Evolutionary conservation across 2,329 filamentous ascomycete genomes (phyloP), one percentile per base, ranked within the genome.

Genomic region (Cytospora schulzeri): DNA sequence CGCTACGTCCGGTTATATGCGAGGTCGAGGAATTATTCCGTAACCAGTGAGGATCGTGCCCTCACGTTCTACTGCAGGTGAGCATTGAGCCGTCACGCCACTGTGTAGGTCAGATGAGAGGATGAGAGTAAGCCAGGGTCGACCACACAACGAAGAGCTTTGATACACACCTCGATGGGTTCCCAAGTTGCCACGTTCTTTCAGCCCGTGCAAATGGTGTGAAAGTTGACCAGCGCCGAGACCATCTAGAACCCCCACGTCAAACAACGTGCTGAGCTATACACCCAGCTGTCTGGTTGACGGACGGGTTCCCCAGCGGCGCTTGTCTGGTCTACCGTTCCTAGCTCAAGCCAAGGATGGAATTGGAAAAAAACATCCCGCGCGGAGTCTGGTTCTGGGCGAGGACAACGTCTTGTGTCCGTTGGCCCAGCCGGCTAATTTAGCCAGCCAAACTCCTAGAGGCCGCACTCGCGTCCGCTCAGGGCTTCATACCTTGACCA

Each of bases 241-340:
- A 19, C 31, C 24, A 60, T 7, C 41, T 22, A n/a, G 19, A 45
- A 45, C 64, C 64, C 64, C 64, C 64, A 66, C 64, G 64, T 56
- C 56, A 58, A 41, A 53, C 26, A 38, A 22, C 48, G 51, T 45
- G 50, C 54, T 58, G 54, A 28, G 51, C 55, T 58, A 52, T 35
- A 50, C 29, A 53, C 48, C 48, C 48, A 65, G 50, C 52, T 55
- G 52, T 52, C 38, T 50, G 52, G 29, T 35, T 62, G 24, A 22
- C 26, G 19, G 24, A 51, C 51, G 52, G 19, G 14, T 11, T 45
- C 26, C 28, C 24, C 24, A 59, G 53, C 26, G 24, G 33, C 51
- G 64, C 64, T 57, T 66, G 57, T 52, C 57, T 63, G 60, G 64
- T 66, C 64, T 63, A 63, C 64, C 64, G 64, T 31, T 28, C 22